These are phyloP conservation scores for Amniculicola lignicola DNA, from an alignment of 495 filamentous ascomycete genomes.

Conservation along the genomic window DNA sequence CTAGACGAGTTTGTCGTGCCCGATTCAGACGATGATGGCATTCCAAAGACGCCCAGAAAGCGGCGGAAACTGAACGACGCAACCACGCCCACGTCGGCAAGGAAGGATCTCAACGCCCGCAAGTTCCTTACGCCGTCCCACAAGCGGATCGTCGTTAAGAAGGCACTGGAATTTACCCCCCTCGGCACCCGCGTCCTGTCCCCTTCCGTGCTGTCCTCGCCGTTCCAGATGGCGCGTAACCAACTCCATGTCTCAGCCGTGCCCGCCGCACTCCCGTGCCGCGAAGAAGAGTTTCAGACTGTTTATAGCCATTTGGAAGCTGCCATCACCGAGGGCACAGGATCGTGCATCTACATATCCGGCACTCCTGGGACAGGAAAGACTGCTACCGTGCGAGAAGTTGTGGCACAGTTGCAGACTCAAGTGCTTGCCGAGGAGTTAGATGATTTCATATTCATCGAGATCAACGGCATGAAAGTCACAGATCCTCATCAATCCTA, in stretches of 20 bases:
- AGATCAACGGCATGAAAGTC: conserved; percentile 99
- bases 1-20: conserved; percentile 48
- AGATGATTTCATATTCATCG: conserved; percentile 98
- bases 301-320: conserved; percentile 93
- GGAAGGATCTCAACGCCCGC: conserved; percentile 50
- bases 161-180: conserved; percentile 90
- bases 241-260: conserved; percentile 91
- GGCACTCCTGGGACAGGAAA: conserved; percentile 98
- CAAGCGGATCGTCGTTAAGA: conserved; percentile 78
- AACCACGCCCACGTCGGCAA: conserved; percentile 57
- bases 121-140: conserved; percentile 68
- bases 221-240: conserved; percentile 86
- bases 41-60: conserved; percentile 59
- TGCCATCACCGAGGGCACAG: conserved; percentile 88
- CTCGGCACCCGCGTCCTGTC: conserved; percentile 83
- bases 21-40: conserved; percentile 47
- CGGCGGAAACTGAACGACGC: conserved; percentile 50
- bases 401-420: conserved; percentile 80
- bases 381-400: conserved; percentile 95
- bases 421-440: conserved; percentile 86
- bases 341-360: conserved; percentile 98
- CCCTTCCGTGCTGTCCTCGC: conserved; percentile 75
- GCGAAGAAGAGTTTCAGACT: conserved; percentile 83
- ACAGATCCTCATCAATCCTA: conserved; percentile 98
- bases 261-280: conserved; percentile 82